Conservation (phyloP, 257 asterid genomes). For the Apocynum venetum region DNA sequence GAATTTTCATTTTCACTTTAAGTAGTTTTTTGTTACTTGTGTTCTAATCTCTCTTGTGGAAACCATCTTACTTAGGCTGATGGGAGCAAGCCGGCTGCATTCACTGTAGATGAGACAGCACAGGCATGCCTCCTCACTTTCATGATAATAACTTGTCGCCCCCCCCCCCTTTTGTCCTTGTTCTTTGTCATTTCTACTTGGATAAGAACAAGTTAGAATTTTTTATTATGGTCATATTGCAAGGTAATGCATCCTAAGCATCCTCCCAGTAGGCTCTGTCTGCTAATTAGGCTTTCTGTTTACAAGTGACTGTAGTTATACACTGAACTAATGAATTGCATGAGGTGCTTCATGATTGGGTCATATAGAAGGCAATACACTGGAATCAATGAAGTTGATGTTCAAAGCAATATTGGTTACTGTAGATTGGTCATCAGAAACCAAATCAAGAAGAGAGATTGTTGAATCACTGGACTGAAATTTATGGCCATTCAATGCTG, state of each 20-base stretch:
- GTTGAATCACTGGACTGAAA: background rate
- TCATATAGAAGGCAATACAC: background rate
- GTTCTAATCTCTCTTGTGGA: background rate
- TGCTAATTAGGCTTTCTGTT: background rate
- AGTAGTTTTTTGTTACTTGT: background rate
- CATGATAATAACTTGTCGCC: background rate
- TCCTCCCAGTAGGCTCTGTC: too few species aligned
- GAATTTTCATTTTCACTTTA: background rate
- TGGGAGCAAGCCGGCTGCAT: slow-evolving; percentile 18
- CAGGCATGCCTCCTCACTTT: slow-evolving; percentile 18
- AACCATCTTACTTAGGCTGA: slow-evolving; percentile 14
- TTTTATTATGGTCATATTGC: background rate
- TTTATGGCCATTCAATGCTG: background rate
- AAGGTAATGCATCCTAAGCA: background rate
- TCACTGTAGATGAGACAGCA: slow-evolving; percentile 13
- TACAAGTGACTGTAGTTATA: too few species aligned
- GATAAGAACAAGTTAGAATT: background rate
- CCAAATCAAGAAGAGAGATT: background rate
- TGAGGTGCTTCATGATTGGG: background rate
- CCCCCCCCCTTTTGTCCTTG: background rate
- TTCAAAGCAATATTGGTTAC: background rate
- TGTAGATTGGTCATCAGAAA: background rate
- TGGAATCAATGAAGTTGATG: background rate
- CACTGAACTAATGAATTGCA: background rate
- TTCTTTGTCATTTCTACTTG: background rate